phyloP scores from a whole-genome alignment of 177 flowering plant species.

The Tripterygium wilfordii region DNA sequence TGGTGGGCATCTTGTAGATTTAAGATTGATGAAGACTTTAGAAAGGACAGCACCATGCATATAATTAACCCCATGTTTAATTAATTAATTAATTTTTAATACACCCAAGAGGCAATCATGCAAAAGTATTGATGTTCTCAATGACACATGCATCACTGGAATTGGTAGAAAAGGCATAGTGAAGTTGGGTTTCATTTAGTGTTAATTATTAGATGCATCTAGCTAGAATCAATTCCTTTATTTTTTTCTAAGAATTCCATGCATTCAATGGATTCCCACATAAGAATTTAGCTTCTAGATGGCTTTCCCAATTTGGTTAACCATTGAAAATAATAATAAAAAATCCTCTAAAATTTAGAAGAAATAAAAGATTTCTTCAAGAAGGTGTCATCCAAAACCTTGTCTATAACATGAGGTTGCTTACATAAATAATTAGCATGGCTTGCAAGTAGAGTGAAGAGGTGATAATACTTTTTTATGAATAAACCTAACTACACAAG shows the following conservation, averaged over 20 bases:
- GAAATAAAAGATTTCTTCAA: too few relatives aligned
- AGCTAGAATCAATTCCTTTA: too few relatives aligned
- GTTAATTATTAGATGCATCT: constrained; percentile 3
- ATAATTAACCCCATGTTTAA: not conserved
- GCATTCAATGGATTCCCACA: not conserved
- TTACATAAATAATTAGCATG: too few relatives aligned
- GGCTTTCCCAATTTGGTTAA: constrained; percentile 1
- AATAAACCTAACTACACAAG: too few relatives aligned
- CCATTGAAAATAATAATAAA: too few relatives aligned
- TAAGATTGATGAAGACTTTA: constrained; percentile 7
- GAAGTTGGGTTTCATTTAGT: not conserved
- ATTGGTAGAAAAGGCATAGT: not conserved
- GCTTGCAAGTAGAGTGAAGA: too few relatives aligned
- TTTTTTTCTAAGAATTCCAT: not conserved
- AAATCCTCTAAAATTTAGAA: too few relatives aligned
- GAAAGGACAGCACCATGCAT: constrained; percentile 15
- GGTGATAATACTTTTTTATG: too few relatives aligned
- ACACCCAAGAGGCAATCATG: constrained; percentile 8
- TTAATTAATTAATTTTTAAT: too few relatives aligned
- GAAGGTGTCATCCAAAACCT: too few relatives aligned
- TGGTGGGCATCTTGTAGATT: constrained; percentile 23
- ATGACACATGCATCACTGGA: constrained; percentile 6
- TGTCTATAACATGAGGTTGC: too few relatives aligned
- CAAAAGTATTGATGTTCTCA: constrained; percentile 12
- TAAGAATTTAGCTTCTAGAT: not conserved